Evolutionary conservation across 345 rosid genomes (phyloP).

Genomic region (Streptanthus diversifolius): DNA sequence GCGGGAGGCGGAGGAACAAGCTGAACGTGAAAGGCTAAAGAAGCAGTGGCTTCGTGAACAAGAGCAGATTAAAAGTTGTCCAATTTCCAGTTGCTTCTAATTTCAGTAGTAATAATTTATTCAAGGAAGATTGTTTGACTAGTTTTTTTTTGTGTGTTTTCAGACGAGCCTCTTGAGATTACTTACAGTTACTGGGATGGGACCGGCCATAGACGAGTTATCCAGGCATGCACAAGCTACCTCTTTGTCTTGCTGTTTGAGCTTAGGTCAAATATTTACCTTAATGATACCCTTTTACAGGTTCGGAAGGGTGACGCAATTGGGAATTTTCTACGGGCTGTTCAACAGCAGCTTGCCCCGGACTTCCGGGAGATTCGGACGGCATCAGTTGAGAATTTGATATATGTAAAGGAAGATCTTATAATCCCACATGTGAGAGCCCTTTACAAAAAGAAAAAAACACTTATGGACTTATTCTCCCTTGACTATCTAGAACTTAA

Average conservation of each 20-base stretch:
- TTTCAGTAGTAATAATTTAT: background rate
- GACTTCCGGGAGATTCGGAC: conserved; percentile 97
- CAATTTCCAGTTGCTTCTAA: background rate
- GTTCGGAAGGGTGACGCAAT: conserved; percentile 85
- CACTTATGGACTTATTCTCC: background rate
- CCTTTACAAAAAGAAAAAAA: background rate
- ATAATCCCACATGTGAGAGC: conserved; percentile 92
- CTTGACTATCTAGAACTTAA: background rate
- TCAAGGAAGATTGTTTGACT: conserved; percentile 9
- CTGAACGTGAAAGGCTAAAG: conserved; percentile 93
- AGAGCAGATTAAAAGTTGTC: conserved; percentile 81
- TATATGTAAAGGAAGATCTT: conserved; percentile 96
- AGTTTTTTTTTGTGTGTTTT: conserved; percentile 3
- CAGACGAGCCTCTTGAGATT: conserved; percentile 92
- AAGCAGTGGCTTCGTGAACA: conserved; percentile 87
- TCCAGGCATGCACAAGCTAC: conserved; percentile 54
- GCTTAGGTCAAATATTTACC: background rate
- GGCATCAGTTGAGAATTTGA: conserved; percentile 86
- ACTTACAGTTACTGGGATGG: conserved; percentile 99
- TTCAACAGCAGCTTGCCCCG: conserved; percentile 98
- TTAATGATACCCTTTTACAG: conserved; percentile 33
- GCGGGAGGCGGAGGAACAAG: conserved; percentile 99
- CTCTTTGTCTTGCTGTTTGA: conserved; percentile 8
- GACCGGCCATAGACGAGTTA: conserved; percentile 88
- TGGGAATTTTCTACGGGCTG: conserved; percentile 85